A percentile compares a stretch with the other conserved stretches of the same genome.
Conservation (phyloP, 2,329 filamentous ascomycete genomes). For the Blastomyces silverae region DNA sequence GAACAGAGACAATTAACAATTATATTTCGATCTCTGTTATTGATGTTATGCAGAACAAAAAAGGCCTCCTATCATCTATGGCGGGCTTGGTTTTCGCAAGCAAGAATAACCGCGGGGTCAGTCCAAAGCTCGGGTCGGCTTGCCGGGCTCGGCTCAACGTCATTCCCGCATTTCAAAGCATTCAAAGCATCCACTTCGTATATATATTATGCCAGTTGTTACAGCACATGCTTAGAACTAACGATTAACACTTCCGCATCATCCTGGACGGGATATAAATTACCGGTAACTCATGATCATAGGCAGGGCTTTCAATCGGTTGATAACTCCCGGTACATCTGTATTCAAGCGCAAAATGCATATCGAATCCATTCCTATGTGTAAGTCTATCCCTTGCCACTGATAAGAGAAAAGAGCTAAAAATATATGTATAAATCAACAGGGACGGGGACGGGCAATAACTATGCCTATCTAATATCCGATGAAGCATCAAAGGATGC, state of each 20-base stretch:
- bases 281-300: constrained; percentile 16
- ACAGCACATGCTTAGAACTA: neutral
- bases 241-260: neutral
- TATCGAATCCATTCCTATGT: constrained; percentile 50
- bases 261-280: neutral
- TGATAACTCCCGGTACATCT: constrained; percentile 15
- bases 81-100: neutral
- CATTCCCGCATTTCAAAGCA: neutral
- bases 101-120: neutral
- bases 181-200: neutral
- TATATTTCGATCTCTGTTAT: too few species aligned
- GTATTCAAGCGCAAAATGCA: constrained; percentile 38
- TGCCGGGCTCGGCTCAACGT: neutral
- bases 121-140: neutral
- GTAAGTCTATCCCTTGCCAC: constrained; percentile 32
- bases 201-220: neutral
- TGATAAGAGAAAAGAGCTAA: constrained; percentile 6
- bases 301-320: constrained; percentile 11
- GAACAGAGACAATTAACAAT: neutral
- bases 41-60: neutral
- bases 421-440: constrained; percentile 4
- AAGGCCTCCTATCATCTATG: too few species aligned
- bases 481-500: constrained; percentile 46
- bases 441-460: constrained; percentile 37
- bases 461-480: constrained; percentile 48